Conservation (phyloP, 768 basidiomycete genomes). For the Mycena filopes region DNA sequence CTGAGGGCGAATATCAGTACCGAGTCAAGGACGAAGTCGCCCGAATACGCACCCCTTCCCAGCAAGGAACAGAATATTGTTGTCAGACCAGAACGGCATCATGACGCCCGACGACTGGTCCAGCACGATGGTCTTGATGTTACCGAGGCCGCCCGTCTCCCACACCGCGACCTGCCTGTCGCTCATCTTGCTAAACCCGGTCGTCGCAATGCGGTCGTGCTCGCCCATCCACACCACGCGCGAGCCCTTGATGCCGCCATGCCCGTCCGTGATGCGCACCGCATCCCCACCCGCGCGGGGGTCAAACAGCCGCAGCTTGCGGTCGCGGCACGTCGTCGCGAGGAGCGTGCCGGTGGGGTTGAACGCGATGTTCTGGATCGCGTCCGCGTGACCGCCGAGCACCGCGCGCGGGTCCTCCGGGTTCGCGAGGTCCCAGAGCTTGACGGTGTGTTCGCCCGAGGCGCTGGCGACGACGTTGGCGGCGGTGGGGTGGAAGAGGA, state of each 20-base stretch:
- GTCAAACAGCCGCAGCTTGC: slow-evolving; percentile 93
- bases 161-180: slow-evolving; percentile 92
- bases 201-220: slow-evolving; percentile 88
- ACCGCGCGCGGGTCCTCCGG: slow-evolving; percentile 70
- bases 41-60: slow-evolving; percentile 17
- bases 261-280: slow-evolving; percentile 85
- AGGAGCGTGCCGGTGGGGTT: slow-evolving; percentile 83
- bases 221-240: slow-evolving; percentile 94
- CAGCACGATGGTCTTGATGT: slow-evolving; percentile 79
- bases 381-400: slow-evolving; percentile 83
- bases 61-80: slow-evolving; percentile 80
- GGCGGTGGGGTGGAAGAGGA: slow-evolving; percentile 93
- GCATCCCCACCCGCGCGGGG: slow-evolving; percentile 85
- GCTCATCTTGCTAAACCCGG: slow-evolving; percentile 97
- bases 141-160: slow-evolving; percentile 83
- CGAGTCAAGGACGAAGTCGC: too few species aligned
- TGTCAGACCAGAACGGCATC: slow-evolving; percentile 99
- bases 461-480: slow-evolving; percentile 84
- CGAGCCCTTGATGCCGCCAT: slow-evolving; percentile 93
- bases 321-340: slow-evolving; percentile 92
- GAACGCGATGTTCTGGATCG: slow-evolving; percentile 87
- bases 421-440: slow-evolving; percentile 90
- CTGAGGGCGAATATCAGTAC: slow-evolving; percentile 47
- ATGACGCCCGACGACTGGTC: slow-evolving; percentile 94
- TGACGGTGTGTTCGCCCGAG: slow-evolving; percentile 86